Base-by-base conservation (phyloP, 1,284 basidiomycete genomes). In the Rhodotorula sp. region DNA sequence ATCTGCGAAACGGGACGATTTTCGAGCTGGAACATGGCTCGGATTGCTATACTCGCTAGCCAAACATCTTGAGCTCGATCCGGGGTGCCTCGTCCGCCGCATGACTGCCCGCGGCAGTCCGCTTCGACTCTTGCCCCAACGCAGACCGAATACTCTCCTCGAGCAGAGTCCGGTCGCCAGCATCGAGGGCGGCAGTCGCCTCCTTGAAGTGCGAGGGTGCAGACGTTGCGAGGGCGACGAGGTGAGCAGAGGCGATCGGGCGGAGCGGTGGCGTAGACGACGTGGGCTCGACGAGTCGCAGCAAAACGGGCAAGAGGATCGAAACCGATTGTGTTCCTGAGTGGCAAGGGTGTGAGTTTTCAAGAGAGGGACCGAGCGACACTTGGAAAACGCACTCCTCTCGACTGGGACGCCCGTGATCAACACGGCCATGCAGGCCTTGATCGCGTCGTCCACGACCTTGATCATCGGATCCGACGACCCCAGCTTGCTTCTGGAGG, bases 131-230 rank as follows among this genome's bases (percentile, higher is more conserved):
- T 12, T 54, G 47, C 23, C 61, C 67, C 2, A 76, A 58, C 23
- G 57, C 63, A 19, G 70, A 68, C 71, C 94, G 85, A 49, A 97
- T 87, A 0, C 90, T 89, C 52, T 85, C 85, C 80, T 98, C 95
- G 64, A 98, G 81, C 26, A 85, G 80, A 52, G 89, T 87, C 66
- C 87, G 83, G 23, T 85, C 84, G 0, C 84, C 81, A 14, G 84
- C 81, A 23, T 89, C 87, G 62, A 98, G 84, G 50, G 87, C 87
- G 4, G 83, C 85, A 5, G 91, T 90, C 3, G 91, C 93, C 62
- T 93, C 90, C 80, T 92, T 94, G 86, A 98, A 97, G 23, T 90
- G 86, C 5, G 83, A 80, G 0, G 94, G 91, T 4, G 89, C 86
- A 0, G 85, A 82, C 1, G 90, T 86, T 1, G 94, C 95, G 62